Conservation (phyloP, 208 protist species). For the Leishmania mexicana region DNA sequence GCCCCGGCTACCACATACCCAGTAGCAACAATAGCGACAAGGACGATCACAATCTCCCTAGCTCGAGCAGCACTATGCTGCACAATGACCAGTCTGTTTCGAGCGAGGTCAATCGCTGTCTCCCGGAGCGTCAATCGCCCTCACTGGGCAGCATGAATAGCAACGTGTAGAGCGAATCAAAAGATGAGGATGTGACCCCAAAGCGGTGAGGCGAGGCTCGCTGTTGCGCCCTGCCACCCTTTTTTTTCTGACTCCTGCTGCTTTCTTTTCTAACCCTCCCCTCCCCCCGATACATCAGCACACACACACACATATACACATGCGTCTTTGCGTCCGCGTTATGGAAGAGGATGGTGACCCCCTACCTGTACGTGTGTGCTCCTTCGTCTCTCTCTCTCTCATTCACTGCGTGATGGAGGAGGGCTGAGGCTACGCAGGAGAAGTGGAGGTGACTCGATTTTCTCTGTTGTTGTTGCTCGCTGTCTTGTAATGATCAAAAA, state of each 20-base stretch:
- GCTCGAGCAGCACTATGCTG: neutral
- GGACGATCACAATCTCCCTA: neutral
- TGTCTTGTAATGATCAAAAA: neutral
- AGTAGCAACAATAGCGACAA: conserved; percentile 3
- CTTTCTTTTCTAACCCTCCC: neutral
- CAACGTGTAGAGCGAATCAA: conserved; percentile 21
- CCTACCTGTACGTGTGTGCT: neutral
- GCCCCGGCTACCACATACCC: neutral
- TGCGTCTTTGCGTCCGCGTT: neutral
- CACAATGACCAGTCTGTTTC: neutral
- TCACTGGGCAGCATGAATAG: conserved; percentile 32
- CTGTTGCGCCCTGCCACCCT: neutral
- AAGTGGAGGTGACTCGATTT: no score
- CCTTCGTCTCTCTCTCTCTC: neutral
- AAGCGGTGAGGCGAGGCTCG: neutral
- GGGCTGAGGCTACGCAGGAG: neutral
- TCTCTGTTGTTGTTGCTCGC: neutral
- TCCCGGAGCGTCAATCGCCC: conserved; percentile 17
- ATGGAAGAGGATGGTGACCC: neutral
- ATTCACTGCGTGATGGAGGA: neutral
- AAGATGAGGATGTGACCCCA: conserved; percentile 9
- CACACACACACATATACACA: neutral
- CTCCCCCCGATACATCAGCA: neutral
- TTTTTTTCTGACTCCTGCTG: neutral
- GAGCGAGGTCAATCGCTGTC: conserved; percentile 7